Evolutionary conservation across 140 eudicot genomes (phyloP), one percentile per base, ranked within the genome.

Genomic region (Ambrosia hybrid): DNA sequence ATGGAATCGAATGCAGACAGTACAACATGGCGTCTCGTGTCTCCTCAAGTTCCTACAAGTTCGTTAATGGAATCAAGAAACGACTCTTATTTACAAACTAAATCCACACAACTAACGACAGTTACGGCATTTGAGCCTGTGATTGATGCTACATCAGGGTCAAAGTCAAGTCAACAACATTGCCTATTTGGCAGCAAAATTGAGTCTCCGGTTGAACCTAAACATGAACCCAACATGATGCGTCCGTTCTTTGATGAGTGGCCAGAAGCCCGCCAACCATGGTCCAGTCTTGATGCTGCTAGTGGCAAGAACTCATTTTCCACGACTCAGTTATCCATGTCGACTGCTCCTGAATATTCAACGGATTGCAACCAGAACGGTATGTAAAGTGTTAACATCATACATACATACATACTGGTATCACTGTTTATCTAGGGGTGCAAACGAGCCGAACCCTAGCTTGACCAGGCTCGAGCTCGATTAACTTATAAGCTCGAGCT

Each of bases 291-390:
- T 39, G 45, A 4, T 3, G 6, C 6, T 3, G 0, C 6, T 5
- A 1, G 7, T 4, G 1, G 7, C 45, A 39, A 0, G 6, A 2
- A 4, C 7, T 4, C 7, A 39, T 83, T 71, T 64, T 85, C 97
- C 36, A 81, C 92, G 8, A 86, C 96, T 38, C 97, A 88, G 84
- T 73, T 88, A 51, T 91, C 97, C 38, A 91, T 91, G 73, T 89
- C 96, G 4, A 83, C 82, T 51, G 68, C 84, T 52, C 77, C 91
- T 41, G 89, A 86, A 48, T 87, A 80, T 76, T 74, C 91, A 57
- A 37, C 84, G 0, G 71, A 73, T 34, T 72, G 85, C 59, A 82
- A 86, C 80, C 81, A 79, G 30, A 74, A 84, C 13, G 90, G 96
- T 84, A 57, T 75, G 91, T 75, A 68, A 68, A 39, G n/a, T n/a